phyloP scores from a whole-genome alignment of 768 basidiomycete genomes.

The Pleurotus ostreatus region DNA sequence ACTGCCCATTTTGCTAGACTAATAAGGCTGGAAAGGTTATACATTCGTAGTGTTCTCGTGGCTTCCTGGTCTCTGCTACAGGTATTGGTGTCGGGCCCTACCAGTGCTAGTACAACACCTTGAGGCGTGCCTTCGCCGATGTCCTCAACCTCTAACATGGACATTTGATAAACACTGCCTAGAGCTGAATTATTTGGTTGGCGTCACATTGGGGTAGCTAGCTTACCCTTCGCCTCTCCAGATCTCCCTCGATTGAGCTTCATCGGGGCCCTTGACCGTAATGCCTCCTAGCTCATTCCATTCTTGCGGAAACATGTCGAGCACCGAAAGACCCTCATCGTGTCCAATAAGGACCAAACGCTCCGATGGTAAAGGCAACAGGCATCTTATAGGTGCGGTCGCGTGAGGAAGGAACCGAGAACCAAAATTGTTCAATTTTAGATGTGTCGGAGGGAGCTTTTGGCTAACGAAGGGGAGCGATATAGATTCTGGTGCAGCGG shows the following conservation, averaged over 20 bases:
- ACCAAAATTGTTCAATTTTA: slow-evolving; percentile 74
- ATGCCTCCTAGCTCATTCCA: slow-evolving; percentile 50
- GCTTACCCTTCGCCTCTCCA: slow-evolving; percentile 79
- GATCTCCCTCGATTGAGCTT: slow-evolving; percentile 61
- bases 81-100: slow-evolving; percentile 54
- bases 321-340: slow-evolving; percentile 73
- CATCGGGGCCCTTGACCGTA: slow-evolving; percentile 58
- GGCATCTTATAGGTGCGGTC: slow-evolving; percentile 67
- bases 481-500: not conserved
- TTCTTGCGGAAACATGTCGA: slow-evolving; percentile 79
- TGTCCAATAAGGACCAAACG: slow-evolving; percentile 74
- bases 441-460: slow-evolving; percentile 53
- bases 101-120: slow-evolving; percentile 74
- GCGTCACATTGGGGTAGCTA: not conserved
- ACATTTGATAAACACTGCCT: slow-evolving; percentile 71
- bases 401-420: slow-evolving; percentile 84
- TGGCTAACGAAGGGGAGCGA: slow-evolving; percentile 43
- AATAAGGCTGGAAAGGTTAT: slow-evolving; percentile 70
- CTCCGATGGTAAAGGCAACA: slow-evolving; percentile 66
- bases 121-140: slow-evolving; percentile 47
- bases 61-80: slow-evolving; percentile 53
- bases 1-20: slow-evolving; percentile 75
- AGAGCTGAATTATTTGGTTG: not conserved
- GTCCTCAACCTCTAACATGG: slow-evolving; percentile 66
- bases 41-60: slow-evolving; percentile 68